Evolutionary conservation across 164 flowering plant species (phyloP).

Genomic region (Magnolia kwangsiensis): DNA sequence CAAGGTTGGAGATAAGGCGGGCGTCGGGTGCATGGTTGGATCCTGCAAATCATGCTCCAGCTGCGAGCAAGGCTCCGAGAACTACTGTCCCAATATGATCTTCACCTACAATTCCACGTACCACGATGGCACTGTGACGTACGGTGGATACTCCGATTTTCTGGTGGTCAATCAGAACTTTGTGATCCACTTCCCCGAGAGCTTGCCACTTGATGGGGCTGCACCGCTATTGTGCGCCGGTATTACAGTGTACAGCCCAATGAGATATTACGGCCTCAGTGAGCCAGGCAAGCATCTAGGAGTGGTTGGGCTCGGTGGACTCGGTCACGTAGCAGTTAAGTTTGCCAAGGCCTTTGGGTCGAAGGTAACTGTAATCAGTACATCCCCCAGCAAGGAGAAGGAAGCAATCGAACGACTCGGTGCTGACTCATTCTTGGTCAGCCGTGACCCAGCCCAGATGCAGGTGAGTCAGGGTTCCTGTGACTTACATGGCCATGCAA

Average conservation of each 20-base stretch:
- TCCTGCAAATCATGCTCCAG: constrained; percentile 32
- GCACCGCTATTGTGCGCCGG: constrained; percentile 30
- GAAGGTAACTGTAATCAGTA: constrained; percentile 39
- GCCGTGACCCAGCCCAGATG: constrained; percentile 33
- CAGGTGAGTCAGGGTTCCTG: constrained; percentile 22
- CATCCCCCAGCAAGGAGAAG: constrained; percentile 32
- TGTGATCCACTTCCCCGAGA: constrained; percentile 19
- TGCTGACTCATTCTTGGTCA: constrained; percentile 26
- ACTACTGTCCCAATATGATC: constrained; percentile 32
- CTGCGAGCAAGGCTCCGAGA: constrained; percentile 29
- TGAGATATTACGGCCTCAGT: constrained; percentile 15
- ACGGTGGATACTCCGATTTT: constrained; percentile 24
- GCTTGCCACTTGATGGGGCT: constrained; percentile 20
- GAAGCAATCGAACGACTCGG: constrained; percentile 34
- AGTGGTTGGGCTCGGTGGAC: constrained; percentile 19
- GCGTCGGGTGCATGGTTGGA: constrained; percentile 37
- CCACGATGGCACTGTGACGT: constrained; percentile 14
- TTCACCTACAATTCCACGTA: constrained; percentile 11
- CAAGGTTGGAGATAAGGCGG: constrained; percentile 38
- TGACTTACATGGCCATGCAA: no score
- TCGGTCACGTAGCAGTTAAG: constrained; percentile 21
- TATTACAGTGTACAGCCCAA: constrained; percentile 30
- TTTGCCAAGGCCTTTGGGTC: constrained; percentile 22
- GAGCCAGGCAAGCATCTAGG: constrained; percentile 20
- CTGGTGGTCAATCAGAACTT: constrained; percentile 19